Evolutionary conservation across 805 yeast species (phyloP).

Genomic region (Wickerhamomyces canadensis): DNA sequence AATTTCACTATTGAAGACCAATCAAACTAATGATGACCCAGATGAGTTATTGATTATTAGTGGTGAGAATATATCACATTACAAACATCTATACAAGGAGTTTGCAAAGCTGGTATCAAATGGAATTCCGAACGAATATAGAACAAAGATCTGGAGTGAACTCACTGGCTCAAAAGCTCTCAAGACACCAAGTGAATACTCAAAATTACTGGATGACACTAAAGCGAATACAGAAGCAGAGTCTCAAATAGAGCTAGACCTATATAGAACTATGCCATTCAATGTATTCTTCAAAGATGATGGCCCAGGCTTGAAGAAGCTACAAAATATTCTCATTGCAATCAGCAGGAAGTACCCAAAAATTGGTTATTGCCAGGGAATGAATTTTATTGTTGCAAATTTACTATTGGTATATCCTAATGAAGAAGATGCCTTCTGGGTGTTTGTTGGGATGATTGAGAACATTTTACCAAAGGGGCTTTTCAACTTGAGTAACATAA

Average conservation of each 20-base stretch:
- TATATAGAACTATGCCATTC: slow-evolving; percentile 50
- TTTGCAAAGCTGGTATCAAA: slow-evolving; percentile 32
- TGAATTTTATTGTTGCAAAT: slow-evolving; percentile 55
- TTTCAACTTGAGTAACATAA: slow-evolving; percentile 33
- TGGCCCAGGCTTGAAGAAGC: slow-evolving; percentile 47
- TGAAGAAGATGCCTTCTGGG: slow-evolving; percentile 52
- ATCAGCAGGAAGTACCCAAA: slow-evolving; percentile 40
- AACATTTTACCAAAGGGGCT: slow-evolving; percentile 41
- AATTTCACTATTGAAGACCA: slow-evolving; percentile 20
- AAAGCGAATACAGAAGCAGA: slow-evolving; percentile 29
- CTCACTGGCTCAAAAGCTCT: slow-evolving; percentile 43
- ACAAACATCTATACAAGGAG: slow-evolving; percentile 22
- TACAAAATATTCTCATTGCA: slow-evolving; percentile 43
- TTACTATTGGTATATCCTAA: slow-evolving; percentile 37
- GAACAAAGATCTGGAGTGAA: slow-evolving; percentile 48
- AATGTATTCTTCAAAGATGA: slow-evolving; percentile 47
- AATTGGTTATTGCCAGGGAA: slow-evolving; percentile 55
- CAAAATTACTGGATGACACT: slow-evolving; percentile 22
- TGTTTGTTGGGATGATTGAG: slow-evolving; percentile 41
- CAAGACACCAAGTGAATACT: slow-evolving; percentile 43
- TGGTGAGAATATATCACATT: slow-evolving; percentile 30
- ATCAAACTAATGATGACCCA: slow-evolving; percentile 12
- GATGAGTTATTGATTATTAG: slow-evolving; percentile 34
- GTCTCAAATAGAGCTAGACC: slow-evolving; percentile 46
- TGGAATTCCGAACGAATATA: slow-evolving; percentile 45